Percentiles rank a stretch among this genome's conserved stretches.
Conservation (phyloP, 306 rosid species). For the Elaeagnus macrophylla region DNA sequence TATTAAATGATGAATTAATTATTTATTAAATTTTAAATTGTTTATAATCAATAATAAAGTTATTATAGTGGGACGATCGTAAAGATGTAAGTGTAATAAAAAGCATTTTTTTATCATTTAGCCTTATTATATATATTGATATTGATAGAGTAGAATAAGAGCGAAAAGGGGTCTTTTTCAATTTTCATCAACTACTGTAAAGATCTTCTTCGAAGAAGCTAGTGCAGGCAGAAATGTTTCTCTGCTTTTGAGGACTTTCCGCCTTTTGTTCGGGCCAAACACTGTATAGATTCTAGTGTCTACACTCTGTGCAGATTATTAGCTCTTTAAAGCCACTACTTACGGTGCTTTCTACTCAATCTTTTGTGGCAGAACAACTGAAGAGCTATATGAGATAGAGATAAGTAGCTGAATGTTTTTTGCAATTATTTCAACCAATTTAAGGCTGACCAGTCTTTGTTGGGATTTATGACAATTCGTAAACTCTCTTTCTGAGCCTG, state of each 20-base stretch:
- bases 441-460: slow-evolving; percentile 17
- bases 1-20: slow-evolving; percentile 11
- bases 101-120: too few relatives aligned
- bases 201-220: slow-evolving; percentile 5
- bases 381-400: not conserved
- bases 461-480: too few relatives aligned
- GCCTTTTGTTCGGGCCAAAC: slow-evolving; percentile 45
- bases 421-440: slow-evolving; percentile 30
- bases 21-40: too few relatives aligned
- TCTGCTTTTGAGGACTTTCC: slow-evolving; percentile 71
- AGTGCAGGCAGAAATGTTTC: not conserved
- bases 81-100: too few relatives aligned
- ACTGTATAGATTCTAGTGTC: not conserved
- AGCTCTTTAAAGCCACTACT: slow-evolving; percentile 45
- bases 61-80: too few relatives aligned
- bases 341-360: slow-evolving; percentile 9
- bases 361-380: slow-evolving; percentile 5
- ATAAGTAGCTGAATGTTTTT: slow-evolving; percentile 13
- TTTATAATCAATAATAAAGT: too few relatives aligned
- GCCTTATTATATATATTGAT: too few relatives aligned
- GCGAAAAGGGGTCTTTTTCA: slow-evolving; percentile 27
- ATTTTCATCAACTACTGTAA: slow-evolving; percentile 13
- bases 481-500: too few relatives aligned
- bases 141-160: slow-evolving; percentile 24
- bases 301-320: slow-evolving; percentile 40